These are phyloP conservation scores for Prunus persica DNA, from an alignment of 306 rosid genomes.

Conservation along the genomic window DNA sequence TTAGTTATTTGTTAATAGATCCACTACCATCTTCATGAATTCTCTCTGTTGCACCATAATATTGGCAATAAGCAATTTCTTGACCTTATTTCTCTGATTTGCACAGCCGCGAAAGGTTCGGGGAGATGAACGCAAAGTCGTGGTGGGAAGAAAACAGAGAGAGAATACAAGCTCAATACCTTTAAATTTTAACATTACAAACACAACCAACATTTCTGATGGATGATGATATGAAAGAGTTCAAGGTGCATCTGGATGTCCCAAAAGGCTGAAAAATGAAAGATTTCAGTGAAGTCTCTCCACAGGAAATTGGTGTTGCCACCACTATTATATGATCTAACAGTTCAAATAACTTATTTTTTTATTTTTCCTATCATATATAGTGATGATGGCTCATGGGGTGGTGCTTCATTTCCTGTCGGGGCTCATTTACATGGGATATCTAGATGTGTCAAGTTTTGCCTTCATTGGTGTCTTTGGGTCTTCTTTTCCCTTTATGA, in stretches of 20 bases:
- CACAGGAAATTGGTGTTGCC: constrained; percentile 12
- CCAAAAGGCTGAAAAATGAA: constrained; percentile 25
- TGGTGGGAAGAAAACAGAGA: constrained; percentile 97
- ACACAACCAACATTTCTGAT: constrained; percentile 16
- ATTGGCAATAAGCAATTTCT: neutral
- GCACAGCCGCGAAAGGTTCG: constrained; percentile 79
- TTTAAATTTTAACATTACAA: constrained; percentile 37
- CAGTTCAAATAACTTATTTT: constrained; percentile 2
- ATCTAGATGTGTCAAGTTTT: constrained; percentile 23
- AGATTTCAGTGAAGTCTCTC: constrained; percentile 26
- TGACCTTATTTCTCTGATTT: neutral
- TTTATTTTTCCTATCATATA: neutral
- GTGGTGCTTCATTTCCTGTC: constrained; percentile 24
- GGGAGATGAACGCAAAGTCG: constrained; percentile 62
- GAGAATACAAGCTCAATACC: constrained; percentile 79
- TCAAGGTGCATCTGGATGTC: constrained; percentile 19
- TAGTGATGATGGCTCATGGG: constrained; percentile 19
- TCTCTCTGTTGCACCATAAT: no score
- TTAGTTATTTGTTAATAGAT: no score
- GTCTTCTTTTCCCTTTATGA: constrained; percentile 17
- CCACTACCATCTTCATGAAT: no score
- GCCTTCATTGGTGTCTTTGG: constrained; percentile 19
- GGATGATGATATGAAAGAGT: constrained; percentile 22
- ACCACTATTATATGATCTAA: constrained; percentile 16
- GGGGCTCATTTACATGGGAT: constrained; percentile 9